Evolutionary conservation across 148 eudicot genomes (phyloP).

Genomic region (Camellia japonica): DNA sequence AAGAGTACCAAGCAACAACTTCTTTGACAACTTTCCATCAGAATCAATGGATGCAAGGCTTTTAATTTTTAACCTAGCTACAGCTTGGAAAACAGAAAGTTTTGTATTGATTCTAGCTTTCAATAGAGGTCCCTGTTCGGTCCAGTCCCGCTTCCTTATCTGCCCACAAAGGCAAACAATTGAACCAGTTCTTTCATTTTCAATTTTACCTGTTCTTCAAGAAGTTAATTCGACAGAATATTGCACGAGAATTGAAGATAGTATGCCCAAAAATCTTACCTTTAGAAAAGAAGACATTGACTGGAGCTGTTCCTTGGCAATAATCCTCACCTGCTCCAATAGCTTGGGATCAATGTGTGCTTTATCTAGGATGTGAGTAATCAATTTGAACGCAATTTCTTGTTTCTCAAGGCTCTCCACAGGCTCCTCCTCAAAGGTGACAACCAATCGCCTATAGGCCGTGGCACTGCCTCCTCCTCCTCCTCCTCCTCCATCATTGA

Average conservation of each 20-base stretch:
- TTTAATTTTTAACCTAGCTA: constrained; percentile 58
- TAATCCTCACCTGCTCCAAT: constrained; percentile 67
- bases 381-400: constrained; percentile 71
- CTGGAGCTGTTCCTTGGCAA: constrained; percentile 74
- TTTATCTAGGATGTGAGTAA: constrained; percentile 53
- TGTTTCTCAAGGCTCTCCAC: constrained; percentile 75
- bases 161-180: constrained; percentile 37
- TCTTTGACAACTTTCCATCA: constrained; percentile 77
- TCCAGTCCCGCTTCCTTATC: constrained; percentile 95
- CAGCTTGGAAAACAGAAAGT: constrained; percentile 71
- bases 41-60: constrained; percentile 57
- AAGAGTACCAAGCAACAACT: constrained; percentile 70
- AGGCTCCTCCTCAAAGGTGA: constrained; percentile 73
- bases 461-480: constrained; percentile 11
- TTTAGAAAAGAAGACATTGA: constrained; percentile 67
- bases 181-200: constrained; percentile 11
- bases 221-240: neutral
- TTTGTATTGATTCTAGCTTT: constrained; percentile 76
- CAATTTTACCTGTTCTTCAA: neutral
- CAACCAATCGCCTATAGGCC: constrained; percentile 34
- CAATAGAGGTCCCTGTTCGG: constrained; percentile 69
- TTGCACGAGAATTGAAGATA: too few relatives aligned
- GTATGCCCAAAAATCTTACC: constrained; percentile 34
- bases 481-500: constrained; percentile 23
- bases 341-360: constrained; percentile 51